Evolutionary conservation across 768 basidiomycete genomes (phyloP), one percentile per base, ranked within the genome.

Genomic region (Lactarius sp.): DNA sequence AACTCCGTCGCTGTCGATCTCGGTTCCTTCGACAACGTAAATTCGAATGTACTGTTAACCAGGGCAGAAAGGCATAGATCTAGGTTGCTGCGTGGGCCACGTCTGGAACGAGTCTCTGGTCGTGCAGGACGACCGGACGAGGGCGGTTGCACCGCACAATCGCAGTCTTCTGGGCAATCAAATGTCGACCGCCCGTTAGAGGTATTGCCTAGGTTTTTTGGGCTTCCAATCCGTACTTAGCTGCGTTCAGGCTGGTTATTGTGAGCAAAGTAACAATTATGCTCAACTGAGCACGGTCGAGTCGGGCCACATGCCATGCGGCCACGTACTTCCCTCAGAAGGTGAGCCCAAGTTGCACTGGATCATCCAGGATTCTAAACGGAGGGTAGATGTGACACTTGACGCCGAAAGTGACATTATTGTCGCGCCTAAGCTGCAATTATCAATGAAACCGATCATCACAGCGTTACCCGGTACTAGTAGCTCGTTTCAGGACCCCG

Each of bases 11-110:
- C 49, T 34, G 12, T 46, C 37, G 49, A 51, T 51, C 41, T n/a
- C 22, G 22, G n/a, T 46, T 20, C 41, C 37, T 18, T 46, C n/a
- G 50, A 56, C n/a, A 2, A 27, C 18, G 49, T 13, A 12, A 18
- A 52, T 22, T 56, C 50, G 47, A 60, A 60, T 52, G 54, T 65
- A 4, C 41, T 65, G 9, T 54, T 52, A 3, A 65, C 64, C 13
- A 60, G 59, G 51, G 59, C 49, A 18, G 64, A 65, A 34, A 60
- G 64, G 36, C 39, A 31, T 20, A 42, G 12, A 31, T 60, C 47
- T 49, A 46, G 36, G 57, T 53, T 37, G 13, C 34, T 41, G 22
- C 13, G 22, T 18, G 27, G 16, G 22, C 33, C 52, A 1, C 12
- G 7, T 33, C 36, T 34, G 6, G 39, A 55, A 55, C 52, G 16